Base-by-base conservation (phyloP, 768 basidiomycete genomes). In the Russula olivacea region DNA sequence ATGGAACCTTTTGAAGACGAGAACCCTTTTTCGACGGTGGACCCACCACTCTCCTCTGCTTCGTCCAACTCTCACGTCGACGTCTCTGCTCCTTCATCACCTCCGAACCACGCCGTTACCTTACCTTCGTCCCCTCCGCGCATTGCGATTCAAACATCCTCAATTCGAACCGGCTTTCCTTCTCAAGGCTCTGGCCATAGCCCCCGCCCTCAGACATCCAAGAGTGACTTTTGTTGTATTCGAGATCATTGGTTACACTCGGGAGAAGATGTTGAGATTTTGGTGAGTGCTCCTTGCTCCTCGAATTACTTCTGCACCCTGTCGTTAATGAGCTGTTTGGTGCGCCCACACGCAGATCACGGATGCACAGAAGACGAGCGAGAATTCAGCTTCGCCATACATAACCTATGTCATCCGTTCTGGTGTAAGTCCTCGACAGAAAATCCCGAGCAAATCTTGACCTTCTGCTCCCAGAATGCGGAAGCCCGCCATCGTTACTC, bases 331-430 rank as follows among this genome's bases (percentile, higher is more conserved):
- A 14, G 55, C 38, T 57, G 57, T 38, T 15, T 25, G 23, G 47
- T 28, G 17, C 25, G 19, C 48, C 36, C 45, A 47, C n/a, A 21
- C 45, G 19, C 73, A 97, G 94, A 98, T 99, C 67, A 83, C 86
- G 38, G 96, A 98, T 71, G 96, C 97, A 15, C 86, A 90, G 76
- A 99, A 99, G 84, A 98, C 95, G 28, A 84, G 88, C 14, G 80
- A 91, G 59, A 90, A 91, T 69, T 83, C 93, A n/a, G 84, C 79
- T 54, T 89, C 93, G 23, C 86, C 90, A 7, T 98, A 98, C 73
- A 99, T 98, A 73, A 84, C 88, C 62, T 98, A 99, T 78, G 84
- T 96, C 65, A 95, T 98, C 69, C 82, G 78, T 59, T 87, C 93
- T 50, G 94, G 93, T 69, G 94, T 96, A 70, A 73, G 80, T 72